Conservation (phyloP, 805 yeast genomes). For the Pichia occidentalis region DNA sequence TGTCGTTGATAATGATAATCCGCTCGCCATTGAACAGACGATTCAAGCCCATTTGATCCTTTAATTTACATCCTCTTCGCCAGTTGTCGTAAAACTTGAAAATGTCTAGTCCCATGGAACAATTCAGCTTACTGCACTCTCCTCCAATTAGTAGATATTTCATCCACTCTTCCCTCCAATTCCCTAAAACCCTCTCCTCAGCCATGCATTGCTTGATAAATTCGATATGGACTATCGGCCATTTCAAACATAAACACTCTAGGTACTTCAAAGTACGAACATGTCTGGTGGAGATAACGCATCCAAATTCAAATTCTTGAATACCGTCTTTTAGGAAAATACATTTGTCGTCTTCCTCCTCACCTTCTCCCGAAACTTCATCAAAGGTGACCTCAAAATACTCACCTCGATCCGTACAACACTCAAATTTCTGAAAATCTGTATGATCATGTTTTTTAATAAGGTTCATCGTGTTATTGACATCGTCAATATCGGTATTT, state of each 20-base stretch:
- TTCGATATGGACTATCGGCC: constrained; percentile 69
- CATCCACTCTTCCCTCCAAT: constrained; percentile 36
- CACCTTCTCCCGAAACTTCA: not conserved
- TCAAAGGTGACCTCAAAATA: not conserved
- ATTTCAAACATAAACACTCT: constrained; percentile 71
- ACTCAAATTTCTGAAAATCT: constrained; percentile 13
- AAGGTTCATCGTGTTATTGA: no score
- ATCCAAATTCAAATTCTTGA: constrained; percentile 46
- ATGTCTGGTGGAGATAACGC: constrained; percentile 52
- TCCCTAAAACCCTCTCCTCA: constrained; percentile 7
- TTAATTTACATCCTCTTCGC: constrained; percentile 26
- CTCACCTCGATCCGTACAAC: constrained; percentile 1
- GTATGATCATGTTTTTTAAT: constrained; percentile 8
- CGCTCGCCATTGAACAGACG: constrained; percentile 28
- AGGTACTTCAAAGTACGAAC: constrained; percentile 69
- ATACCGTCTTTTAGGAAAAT: constrained; percentile 3
- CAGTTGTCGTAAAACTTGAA: constrained; percentile 36
- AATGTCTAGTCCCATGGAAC: constrained; percentile 41
- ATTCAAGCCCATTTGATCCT: constrained; percentile 39
- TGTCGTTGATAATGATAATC: constrained; percentile 33
- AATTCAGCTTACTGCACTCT: constrained; percentile 37
- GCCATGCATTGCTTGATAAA: constrained; percentile 48
- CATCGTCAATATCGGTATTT: no score
- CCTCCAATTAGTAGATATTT: constrained; percentile 70
- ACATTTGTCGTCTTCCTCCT: not conserved